A percentile compares a stretch with the other conserved stretches of the same genome.
Evolutionary conservation across 306 rosid species (phyloP).

Genomic region (Corylus americana): DNA sequence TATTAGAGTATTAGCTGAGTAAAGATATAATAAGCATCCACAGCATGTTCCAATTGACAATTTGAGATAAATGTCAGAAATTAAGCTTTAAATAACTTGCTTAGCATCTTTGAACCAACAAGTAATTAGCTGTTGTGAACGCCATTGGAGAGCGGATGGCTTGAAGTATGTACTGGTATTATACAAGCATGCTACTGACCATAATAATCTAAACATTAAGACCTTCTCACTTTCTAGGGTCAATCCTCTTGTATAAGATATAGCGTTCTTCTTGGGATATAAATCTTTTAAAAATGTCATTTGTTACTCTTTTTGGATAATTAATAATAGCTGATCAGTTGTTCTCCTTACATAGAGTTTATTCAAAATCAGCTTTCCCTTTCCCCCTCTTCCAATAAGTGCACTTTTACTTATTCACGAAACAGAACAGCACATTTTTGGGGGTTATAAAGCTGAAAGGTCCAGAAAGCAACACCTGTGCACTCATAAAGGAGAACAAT

Average conservation of each 20-base stretch:
- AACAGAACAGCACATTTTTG: background rate
- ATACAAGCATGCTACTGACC: background rate
- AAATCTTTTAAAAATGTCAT: background rate
- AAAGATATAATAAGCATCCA: background rate
- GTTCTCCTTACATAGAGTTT: background rate
- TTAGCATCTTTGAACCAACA: background rate
- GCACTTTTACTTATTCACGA: background rate
- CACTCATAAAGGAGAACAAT: background rate
- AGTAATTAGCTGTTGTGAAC: background rate
- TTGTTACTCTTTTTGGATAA: background rate
- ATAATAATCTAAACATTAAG: background rate
- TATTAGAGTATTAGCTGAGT: background rate
- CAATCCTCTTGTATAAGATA: background rate
- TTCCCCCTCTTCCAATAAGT: background rate
- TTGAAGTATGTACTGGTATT: background rate
- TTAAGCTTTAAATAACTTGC: slow-evolving; percentile 1
- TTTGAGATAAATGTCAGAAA: slow-evolving; percentile 10
- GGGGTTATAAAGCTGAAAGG: background rate
- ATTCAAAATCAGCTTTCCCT: background rate
- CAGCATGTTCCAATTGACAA: background rate
- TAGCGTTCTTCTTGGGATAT: background rate
- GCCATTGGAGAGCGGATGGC: background rate
- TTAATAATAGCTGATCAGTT: background rate
- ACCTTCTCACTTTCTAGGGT: background rate
- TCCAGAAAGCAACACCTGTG: background rate